Percentiles rank a stretch among this genome's conserved stretches.
phyloP scores from a whole-genome alignment of 148 eudicot species.

The Bassia scoparia region DNA sequence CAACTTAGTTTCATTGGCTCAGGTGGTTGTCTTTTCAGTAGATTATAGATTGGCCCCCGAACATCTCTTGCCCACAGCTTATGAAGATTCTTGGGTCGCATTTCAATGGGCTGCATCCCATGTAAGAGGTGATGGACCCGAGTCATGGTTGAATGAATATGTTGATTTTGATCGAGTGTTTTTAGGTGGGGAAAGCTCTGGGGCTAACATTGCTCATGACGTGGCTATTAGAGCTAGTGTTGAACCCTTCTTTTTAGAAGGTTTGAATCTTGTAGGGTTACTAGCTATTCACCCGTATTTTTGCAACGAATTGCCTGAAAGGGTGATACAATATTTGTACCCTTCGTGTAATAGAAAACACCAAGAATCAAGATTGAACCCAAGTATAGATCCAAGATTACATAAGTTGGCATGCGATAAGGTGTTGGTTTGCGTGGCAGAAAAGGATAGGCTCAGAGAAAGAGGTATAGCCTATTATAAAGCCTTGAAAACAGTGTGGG shows the following conservation, averaged over 20 bases:
- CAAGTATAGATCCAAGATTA: constrained; percentile 32
- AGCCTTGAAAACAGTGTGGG: constrained; percentile 19
- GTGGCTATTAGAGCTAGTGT: constrained; percentile 32
- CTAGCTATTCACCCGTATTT: constrained; percentile 43
- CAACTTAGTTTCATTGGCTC: constrained; percentile 26
- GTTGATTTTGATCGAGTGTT: constrained; percentile 32
- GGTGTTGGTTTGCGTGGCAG: constrained; percentile 40
- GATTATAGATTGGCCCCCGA: constrained; percentile 61
- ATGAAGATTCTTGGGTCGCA: constrained; percentile 48
- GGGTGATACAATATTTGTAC: background rate
- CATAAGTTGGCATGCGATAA: constrained; percentile 23
- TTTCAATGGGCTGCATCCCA: constrained; percentile 48
- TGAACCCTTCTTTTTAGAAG: background rate
- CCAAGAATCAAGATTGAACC: constrained; percentile 40
- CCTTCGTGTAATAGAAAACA: constrained; percentile 17
- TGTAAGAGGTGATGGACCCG: constrained; percentile 24
- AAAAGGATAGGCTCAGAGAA: constrained; percentile 22
- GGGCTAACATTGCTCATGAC: constrained; percentile 48
- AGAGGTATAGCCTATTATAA: constrained; percentile 29
- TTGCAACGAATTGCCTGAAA: constrained; percentile 9
- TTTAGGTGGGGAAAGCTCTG: constrained; percentile 53
- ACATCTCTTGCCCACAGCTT: constrained; percentile 39
- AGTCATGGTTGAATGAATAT: constrained; percentile 40
- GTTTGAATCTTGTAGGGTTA: constrained; percentile 23
- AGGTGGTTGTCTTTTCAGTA: constrained; percentile 33